Base-by-base conservation (phyloP, 305 asterid genomes). In the Fraxinus platypoda region DNA sequence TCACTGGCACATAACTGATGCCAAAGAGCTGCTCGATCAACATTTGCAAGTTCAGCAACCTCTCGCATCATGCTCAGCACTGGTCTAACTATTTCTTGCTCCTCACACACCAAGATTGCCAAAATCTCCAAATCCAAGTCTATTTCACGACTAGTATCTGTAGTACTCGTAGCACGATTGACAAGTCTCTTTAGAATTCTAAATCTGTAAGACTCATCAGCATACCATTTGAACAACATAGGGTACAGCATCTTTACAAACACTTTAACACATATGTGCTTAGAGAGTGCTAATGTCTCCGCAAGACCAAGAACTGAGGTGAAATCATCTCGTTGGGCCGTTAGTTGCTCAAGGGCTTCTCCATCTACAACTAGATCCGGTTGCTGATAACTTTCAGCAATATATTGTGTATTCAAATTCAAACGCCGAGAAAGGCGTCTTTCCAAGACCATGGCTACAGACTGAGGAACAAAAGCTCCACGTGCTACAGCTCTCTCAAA, bases 61-160 rank as follows among this genome's bases (percentile, higher is more conserved):
- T 66, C 74, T 3, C 74, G 41, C 94, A 94, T 91, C 98, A 94
- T 93, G 90, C 89, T 90, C 83, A 97, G 87, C 81, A 93, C 97
- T 12, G 75, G 41, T 6, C 75, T 28, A 70, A 70, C 75, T 12
- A 70, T 28, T 28, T 70, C 75, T 13, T 70, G 75, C 75, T 70
- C 75, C 75, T 70, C 23, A 30, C 75, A 70, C 35, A 70, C 41
- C 75, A 70, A 31, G 23, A 34, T 70, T 12, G 11, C 38, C 41
- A 70, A 70, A 31, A 70, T 70, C 23, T 70, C 41, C 75, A 30
- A 30, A 13, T 70, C 38, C 35, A 70, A 31, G 19, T 70, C 75
- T 70, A 31, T 70, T 70, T 70, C 41, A 34, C 25, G 21, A 31
- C 25, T 30, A 31, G 41, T 34, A 70, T 70, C 38, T 70, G 75